Conservation (phyloP, 164 flowering plant species). For the Sextonia rubra region DNA sequence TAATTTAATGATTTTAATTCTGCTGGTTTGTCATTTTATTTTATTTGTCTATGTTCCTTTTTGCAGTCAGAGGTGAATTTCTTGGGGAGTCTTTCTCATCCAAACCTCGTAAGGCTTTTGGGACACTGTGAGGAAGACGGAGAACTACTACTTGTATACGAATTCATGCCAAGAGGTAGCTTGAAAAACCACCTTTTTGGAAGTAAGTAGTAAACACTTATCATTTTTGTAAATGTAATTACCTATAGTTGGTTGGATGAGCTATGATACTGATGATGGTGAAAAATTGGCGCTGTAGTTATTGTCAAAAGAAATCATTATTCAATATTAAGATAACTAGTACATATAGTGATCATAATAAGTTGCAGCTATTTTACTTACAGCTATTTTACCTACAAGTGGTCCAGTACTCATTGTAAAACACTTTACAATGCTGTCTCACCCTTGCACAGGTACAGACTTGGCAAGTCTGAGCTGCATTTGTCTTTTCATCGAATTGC, state of each 20-base stretch:
- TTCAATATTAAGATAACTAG: too few species aligned
- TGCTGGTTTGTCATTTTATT: too few species aligned
- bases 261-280: too few species aligned
- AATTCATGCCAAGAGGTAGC: slow-evolving; percentile 83
- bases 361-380: too few species aligned
- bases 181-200: slow-evolving; percentile 83
- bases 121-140: slow-evolving; percentile 72
- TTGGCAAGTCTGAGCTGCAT: background rate
- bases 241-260: too few species aligned
- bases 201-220: slow-evolving; percentile 39
- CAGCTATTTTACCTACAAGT: too few species aligned
- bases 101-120: slow-evolving; percentile 72
- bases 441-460: background rate
- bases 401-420: too few species aligned
- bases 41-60: background rate
- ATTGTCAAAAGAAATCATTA: too few species aligned
- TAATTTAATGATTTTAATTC: too few species aligned
- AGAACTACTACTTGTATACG: slow-evolving; percentile 75
- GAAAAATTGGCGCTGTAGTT: too few species aligned
- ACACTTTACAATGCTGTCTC: background rate
- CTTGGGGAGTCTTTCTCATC: slow-evolving; percentile 79
- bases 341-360: too few species aligned
- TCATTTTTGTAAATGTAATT: too few species aligned
- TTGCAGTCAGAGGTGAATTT: slow-evolving; percentile 73
- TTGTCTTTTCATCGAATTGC: background rate